Conservation (phyloP, 352 stramenopile species). For the Phytophthora constricta region DNA sequence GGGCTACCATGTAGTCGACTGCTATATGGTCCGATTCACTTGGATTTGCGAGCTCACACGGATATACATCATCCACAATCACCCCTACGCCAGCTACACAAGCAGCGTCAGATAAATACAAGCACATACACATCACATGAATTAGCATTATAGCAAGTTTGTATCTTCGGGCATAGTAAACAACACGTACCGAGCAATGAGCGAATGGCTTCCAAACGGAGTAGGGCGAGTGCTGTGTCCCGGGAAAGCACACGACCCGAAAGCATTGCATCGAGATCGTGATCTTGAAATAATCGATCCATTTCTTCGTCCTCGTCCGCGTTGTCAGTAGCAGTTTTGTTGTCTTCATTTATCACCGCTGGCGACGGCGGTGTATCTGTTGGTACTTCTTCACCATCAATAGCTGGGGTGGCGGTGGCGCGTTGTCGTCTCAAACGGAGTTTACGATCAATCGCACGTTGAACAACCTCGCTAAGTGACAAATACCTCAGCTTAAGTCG, state of each 20-base stretch:
- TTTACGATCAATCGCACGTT: constrained; percentile 48
- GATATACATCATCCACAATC: constrained; percentile 70
- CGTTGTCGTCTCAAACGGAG: constrained; percentile 12
- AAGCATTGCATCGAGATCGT: constrained; percentile 45
- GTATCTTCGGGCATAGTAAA: background rate
- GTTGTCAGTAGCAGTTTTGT: constrained; percentile 6
- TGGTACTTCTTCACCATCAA: constrained; percentile 13
- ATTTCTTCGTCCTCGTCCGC: constrained; percentile 26
- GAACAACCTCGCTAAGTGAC: constrained; percentile 46
- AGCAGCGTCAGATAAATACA: background rate
- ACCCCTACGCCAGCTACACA: constrained; percentile 57
- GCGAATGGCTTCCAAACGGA: constrained; percentile 46
- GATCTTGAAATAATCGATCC: constrained; percentile 42
- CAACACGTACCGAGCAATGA: constrained; percentile 45
- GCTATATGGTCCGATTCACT: constrained; percentile 22
- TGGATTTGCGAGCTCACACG: constrained; percentile 40
- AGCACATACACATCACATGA: constrained; percentile 10
- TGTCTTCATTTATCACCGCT: constrained; percentile 16
- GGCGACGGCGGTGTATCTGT: constrained; percentile 1
- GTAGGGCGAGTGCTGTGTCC: constrained; percentile 37
- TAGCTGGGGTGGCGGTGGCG: background rate
- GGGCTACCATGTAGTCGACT: constrained; percentile 61
- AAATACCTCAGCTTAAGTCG: constrained; percentile 58
- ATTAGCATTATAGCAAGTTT: constrained; percentile 4
- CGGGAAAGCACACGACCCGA: constrained; percentile 39